phyloP scores from a whole-genome alignment of 2,329 filamentous ascomycete genomes.

The Colletotrichum sp. region DNA sequence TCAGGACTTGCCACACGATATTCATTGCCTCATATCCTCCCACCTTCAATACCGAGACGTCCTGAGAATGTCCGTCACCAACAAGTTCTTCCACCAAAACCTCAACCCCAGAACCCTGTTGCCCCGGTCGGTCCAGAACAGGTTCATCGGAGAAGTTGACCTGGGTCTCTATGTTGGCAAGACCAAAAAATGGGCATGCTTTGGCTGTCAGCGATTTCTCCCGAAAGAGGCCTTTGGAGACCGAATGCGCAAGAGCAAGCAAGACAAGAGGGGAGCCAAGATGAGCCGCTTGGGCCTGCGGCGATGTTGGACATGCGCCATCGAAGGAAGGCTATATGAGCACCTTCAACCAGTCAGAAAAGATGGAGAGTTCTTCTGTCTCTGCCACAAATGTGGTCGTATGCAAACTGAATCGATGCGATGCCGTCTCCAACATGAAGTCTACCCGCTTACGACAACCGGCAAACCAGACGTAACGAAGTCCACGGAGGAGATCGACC shows the following conservation, averaged over 20 bases:
- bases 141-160: not conserved
- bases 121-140: not conserved
- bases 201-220: not conserved
- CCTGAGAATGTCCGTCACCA: not conserved
- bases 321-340: not conserved
- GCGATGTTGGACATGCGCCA: slow-evolving; percentile 3
- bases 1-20: not conserved
- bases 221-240: not conserved
- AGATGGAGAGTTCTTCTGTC: not conserved
- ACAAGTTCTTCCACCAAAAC: not conserved
- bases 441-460: not conserved
- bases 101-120: not conserved
- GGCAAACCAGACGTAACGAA: not conserved
- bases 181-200: not conserved
- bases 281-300: not conserved
- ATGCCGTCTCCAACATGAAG: not conserved
- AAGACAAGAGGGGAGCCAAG: not conserved
- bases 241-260: not conserved
- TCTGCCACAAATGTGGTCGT: not conserved
- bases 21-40: not conserved
- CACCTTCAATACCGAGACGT: not conserved
- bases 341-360: not conserved
- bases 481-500: not conserved
- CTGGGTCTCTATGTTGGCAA: not conserved
- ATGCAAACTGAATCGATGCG: not conserved